Evolutionary conservation across 2,329 filamentous ascomycete species (phyloP).

Genomic region (Fusarium pininemorale): DNA sequence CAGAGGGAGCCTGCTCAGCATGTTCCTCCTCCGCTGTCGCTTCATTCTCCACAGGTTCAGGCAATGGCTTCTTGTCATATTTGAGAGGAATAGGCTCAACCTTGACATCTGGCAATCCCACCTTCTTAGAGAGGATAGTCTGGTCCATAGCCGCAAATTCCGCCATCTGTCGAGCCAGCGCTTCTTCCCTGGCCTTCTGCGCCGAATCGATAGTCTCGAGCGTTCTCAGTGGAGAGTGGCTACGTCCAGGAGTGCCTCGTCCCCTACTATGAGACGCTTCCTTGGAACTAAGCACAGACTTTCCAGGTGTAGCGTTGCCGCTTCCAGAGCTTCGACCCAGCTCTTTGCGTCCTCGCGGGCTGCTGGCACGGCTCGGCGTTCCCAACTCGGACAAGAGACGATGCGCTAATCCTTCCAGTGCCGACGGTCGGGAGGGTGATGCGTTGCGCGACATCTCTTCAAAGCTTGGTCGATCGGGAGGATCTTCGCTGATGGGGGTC

Average conservation of each 20-base stretch:
- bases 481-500: constrained; percentile 46
- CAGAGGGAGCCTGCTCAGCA: background rate
- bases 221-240: constrained; percentile 54
- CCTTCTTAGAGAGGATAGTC: constrained; percentile 64
- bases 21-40: constrained; percentile 7
- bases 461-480: constrained; percentile 54
- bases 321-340: constrained; percentile 45
- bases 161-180: constrained; percentile 61
- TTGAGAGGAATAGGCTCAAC: constrained; percentile 59
- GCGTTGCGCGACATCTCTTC: constrained; percentile 56
- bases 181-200: constrained; percentile 46
- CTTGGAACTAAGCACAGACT: constrained; percentile 51
- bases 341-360: constrained; percentile 62
- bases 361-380: constrained; percentile 61
- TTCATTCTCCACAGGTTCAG: constrained; percentile 41
- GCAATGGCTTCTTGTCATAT: constrained; percentile 49
- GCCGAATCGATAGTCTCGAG: constrained; percentile 39
- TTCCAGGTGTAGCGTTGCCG: constrained; percentile 46
- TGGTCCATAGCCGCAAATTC: constrained; percentile 73
- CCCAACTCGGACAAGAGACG: constrained; percentile 68
- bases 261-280: constrained; percentile 54
- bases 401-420: constrained; percentile 69
- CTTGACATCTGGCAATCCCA: constrained; percentile 58
- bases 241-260: constrained; percentile 47
- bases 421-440: constrained; percentile 64